These are phyloP conservation scores for Williopsis jadinii DNA, from an alignment of 1,139 yeast species.

Conservation along the genomic window DNA sequence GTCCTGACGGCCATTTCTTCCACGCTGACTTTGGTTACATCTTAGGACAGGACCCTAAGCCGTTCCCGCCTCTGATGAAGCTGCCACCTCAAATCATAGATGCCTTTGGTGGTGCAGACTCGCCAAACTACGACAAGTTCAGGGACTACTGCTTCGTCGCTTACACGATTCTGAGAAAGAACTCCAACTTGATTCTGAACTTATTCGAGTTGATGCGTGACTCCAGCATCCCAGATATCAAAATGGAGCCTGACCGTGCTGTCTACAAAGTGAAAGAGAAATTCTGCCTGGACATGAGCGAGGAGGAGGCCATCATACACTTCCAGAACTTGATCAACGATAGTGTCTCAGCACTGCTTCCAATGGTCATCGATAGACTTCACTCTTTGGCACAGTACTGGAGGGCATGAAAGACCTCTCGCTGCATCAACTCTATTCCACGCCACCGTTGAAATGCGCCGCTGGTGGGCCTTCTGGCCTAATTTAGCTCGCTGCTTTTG, in stretches of 20 bases:
- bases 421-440: too few species aligned
- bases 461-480: too few species aligned
- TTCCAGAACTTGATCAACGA: conserved; percentile 91
- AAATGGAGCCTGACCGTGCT: conserved; percentile 67
- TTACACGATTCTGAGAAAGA: conserved; percentile 81
- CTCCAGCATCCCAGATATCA: conserved; percentile 85
- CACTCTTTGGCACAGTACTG: conserved; percentile 97
- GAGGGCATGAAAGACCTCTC: conserved; percentile 51
- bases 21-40: conserved; percentile 98
- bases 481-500: too few species aligned
- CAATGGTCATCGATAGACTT: conserved; percentile 89
- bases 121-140: conserved; percentile 79
- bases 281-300: conserved; percentile 87
- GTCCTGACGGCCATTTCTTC: conserved; percentile 80
- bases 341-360: conserved; percentile 87
- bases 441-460: too few species aligned
- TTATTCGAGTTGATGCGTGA: conserved; percentile 91
- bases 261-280: conserved; percentile 90
- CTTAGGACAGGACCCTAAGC: conserved; percentile 94
- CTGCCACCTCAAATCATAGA: conserved; percentile 94
- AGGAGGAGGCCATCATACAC: conserved; percentile 90
- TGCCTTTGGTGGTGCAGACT: conserved; percentile 92
- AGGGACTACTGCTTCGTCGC: conserved; percentile 93
- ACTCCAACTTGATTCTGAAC: conserved; percentile 82
- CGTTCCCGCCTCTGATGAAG: conserved; percentile 98